phyloP scores from a whole-genome alignment of 2,329 filamentous ascomycete species.

The Talaromyces albobiverticillius region DNA sequence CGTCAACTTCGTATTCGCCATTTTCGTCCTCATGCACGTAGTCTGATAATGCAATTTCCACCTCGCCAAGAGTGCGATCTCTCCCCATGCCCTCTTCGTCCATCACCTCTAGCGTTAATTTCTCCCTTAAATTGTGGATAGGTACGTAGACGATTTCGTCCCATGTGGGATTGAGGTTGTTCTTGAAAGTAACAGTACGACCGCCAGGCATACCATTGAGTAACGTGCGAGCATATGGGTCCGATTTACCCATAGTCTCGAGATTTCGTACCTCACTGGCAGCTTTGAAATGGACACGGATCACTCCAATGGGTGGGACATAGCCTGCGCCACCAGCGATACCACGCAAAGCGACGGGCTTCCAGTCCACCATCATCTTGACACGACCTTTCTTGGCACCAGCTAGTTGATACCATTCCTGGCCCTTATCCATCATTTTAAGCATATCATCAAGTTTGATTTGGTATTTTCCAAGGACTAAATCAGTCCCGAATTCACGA shows the following conservation, averaged over 20 bases:
- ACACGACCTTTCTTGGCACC: slow-evolving; percentile 78
- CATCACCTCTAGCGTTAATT: slow-evolving; percentile 89
- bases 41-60: slow-evolving; percentile 74
- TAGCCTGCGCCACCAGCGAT: slow-evolving; percentile 78
- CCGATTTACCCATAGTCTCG: slow-evolving; percentile 93
- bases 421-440: slow-evolving; percentile 83
- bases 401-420: slow-evolving; percentile 91
- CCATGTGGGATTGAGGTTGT: slow-evolving; percentile 92
- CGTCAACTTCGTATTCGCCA: slow-evolving; percentile 77
- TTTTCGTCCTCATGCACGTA: slow-evolving; percentile 74
- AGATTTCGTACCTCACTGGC: slow-evolving; percentile 84
- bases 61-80: slow-evolving; percentile 78
- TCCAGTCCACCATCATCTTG: slow-evolving; percentile 93
- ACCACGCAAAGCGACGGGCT: slow-evolving; percentile 83
- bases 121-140: slow-evolving; percentile 79
- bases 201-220: slow-evolving; percentile 88
- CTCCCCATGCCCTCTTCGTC: slow-evolving; percentile 90
- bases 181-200: slow-evolving; percentile 91
- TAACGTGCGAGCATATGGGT: slow-evolving; percentile 86
- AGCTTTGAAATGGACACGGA: slow-evolving; percentile 87
- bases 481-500: slow-evolving; percentile 77
- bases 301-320: slow-evolving; percentile 87
- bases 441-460: slow-evolving; percentile 94
- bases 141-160: slow-evolving; percentile 95
- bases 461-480: slow-evolving; percentile 85